Base-by-base conservation (phyloP, 1,284 basidiomycete species). In the Leccinum insolens region DNA sequence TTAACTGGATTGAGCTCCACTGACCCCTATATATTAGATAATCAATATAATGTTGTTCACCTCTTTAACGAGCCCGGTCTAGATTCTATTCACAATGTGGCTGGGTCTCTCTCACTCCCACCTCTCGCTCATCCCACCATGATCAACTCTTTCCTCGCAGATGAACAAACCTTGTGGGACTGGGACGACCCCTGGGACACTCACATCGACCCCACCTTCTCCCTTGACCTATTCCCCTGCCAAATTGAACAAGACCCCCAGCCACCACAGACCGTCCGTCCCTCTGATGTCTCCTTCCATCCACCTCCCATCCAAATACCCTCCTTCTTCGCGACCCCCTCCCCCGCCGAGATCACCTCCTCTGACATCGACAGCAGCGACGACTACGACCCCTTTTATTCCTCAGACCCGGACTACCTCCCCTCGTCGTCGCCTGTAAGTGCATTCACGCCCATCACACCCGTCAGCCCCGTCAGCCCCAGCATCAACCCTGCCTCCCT, bases 381-480 rank as follows among this genome's bases (percentile, higher is more conserved):
- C 52, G 68, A 77, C n/a, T 25, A 62, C 7, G 72, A 75, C 4
- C 4, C 68, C 11, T 3, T 62, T 31, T 74, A 62, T 20, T 65
- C 64, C 8, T 77, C 74, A n/a, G 74, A 77, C 12, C 70, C 76
- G 1, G 76, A 75, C 0, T 75, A 66, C 14, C 7, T 76, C 15
- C 72, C 75, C 1, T 72, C 71, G 20, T n/a, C 57, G 7, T 58
- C 57, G 14, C 57, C 57, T 3, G 20, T 52, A 11, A 49, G 46
- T 20, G 46, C 46, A 20, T 11, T 49, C 49, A 52, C 49, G 2
- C 20, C 49, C 49, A 22, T 52, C 12, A 52, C 20, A 31, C 70
- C 71, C 12, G 49, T 12, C 22, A 44, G 71, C 49, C 70, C 71
- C 49, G 49, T 12, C 22, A 41, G 71, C n/a, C 7, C 9, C 2